Evolutionary conservation across 2,329 filamentous ascomycete species (phyloP).

Genomic region (Diaporthe amygdali): DNA sequence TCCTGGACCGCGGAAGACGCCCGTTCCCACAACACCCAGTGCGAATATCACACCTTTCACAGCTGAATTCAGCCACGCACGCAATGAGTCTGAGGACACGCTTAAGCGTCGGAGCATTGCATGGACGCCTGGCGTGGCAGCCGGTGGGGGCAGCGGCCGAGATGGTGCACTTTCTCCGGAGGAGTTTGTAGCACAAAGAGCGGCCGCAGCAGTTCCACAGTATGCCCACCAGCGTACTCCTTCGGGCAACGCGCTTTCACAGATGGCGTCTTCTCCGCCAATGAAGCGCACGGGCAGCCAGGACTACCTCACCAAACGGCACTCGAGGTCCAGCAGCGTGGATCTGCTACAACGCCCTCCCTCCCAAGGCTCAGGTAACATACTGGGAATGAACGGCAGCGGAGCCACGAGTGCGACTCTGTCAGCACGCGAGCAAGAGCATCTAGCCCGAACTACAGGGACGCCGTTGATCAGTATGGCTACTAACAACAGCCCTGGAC

Average conservation of each 20-base stretch:
- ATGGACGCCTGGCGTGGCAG: constrained; percentile 77
- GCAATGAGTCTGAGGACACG: constrained; percentile 57
- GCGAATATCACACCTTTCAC: constrained; percentile 25
- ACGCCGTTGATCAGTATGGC: constrained; percentile 75
- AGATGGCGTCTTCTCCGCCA: constrained; percentile 48
- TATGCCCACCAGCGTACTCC: constrained; percentile 66
- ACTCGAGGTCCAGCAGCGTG: constrained; percentile 53
- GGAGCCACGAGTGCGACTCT: constrained; percentile 59
- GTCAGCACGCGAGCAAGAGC: constrained; percentile 88
- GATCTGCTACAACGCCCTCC: constrained; percentile 57
- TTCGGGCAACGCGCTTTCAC: constrained; percentile 55
- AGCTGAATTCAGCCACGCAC: constrained; percentile 43
- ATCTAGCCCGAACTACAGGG: constrained; percentile 82
- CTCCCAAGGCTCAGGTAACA: constrained; percentile 62
- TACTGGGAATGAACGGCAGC: constrained; percentile 53
- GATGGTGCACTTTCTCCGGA: constrained; percentile 72
- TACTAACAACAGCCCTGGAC: constrained; percentile 50
- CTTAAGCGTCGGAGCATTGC: constrained; percentile 66
- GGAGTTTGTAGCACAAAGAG: constrained; percentile 83
- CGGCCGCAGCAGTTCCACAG: constrained; percentile 59
- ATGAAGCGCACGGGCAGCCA: constrained; percentile 46
- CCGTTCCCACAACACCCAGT: constrained; percentile 26
- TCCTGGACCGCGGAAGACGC: constrained; percentile 32
- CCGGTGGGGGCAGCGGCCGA: constrained; percentile 51
- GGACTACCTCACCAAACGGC: constrained; percentile 41